These are phyloP conservation scores for Sclerotinia subarctica DNA, from an alignment of 2,329 filamentous ascomycete species.

Conservation along the genomic window DNA sequence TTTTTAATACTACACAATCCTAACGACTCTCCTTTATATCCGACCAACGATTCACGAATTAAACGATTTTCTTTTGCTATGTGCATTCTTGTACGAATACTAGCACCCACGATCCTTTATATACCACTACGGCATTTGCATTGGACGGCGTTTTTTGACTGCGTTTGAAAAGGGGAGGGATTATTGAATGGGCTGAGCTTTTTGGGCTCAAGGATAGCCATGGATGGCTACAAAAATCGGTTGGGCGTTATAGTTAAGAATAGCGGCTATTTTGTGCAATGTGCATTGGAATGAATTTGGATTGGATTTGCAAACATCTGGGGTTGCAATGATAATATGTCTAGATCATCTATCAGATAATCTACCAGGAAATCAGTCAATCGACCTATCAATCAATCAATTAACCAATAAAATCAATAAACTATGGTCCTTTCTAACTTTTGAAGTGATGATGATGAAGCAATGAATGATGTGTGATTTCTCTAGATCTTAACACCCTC, in stretches of 20 bases:
- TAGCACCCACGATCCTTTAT: conserved; percentile 32
- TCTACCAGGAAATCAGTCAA: conserved; percentile 12
- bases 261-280: conserved; percentile 21
- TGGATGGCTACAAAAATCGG: conserved; percentile 20
- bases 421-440: background rate
- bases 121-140: conserved; percentile 32
- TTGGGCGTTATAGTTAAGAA: conserved; percentile 19
- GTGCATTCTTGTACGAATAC: conserved; percentile 38
- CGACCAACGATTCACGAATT: conserved; percentile 31
- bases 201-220: conserved; percentile 8
- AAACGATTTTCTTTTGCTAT: conserved; percentile 34
- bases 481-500: background rate
- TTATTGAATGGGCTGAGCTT: conserved; percentile 22
- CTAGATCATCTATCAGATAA: conserved; percentile 9
- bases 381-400: conserved; percentile 6
- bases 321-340: conserved; percentile 15
- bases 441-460: background rate
- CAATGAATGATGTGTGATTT: background rate
- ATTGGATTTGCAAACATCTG: conserved; percentile 1
- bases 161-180: conserved; percentile 19
- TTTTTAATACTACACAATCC: conserved; percentile 24
- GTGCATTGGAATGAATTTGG: background rate
- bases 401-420: background rate
- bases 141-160: conserved; percentile 30
- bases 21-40: conserved; percentile 30